Conservation (phyloP, 257 asterid genomes). For the Ocimum tenuiflorum region DNA sequence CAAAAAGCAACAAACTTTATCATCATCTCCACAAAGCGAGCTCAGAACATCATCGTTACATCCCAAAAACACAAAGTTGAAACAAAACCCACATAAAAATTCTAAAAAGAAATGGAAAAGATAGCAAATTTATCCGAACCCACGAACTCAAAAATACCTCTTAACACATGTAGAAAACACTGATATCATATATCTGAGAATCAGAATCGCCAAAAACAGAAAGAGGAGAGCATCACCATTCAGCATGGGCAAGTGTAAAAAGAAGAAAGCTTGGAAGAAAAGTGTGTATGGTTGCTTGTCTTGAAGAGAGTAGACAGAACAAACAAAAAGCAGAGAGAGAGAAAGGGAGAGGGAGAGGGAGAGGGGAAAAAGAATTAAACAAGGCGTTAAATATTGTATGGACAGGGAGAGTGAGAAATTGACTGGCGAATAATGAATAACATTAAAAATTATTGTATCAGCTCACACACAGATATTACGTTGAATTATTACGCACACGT, state of each 20-base stretch:
- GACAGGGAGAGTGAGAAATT: slow-evolving; percentile 10
- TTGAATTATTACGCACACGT: neutral
- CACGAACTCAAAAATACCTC: neutral
- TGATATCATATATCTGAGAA: neutral
- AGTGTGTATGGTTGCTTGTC: slow-evolving; percentile 20
- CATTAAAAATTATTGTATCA: neutral
- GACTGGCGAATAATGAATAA: slow-evolving; percentile 9
- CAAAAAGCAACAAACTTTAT: slow-evolving; percentile 20
- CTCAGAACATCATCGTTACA: slow-evolving; percentile 5
- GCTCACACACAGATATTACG: neutral
- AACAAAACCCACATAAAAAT: neutral
- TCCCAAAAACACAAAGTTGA: neutral
- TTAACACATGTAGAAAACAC: neutral
- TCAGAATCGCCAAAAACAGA: neutral
- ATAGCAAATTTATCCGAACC: neutral
- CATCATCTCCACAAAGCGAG: slow-evolving; percentile 22
- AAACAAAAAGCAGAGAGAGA: neutral
- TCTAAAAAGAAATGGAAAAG: neutral
- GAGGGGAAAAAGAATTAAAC: neutral
- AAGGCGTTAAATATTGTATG: slow-evolving; percentile 20
- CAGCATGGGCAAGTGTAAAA: slow-evolving; percentile 15
- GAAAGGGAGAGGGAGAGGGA: neutral
- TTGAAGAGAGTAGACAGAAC: slow-evolving; percentile 17
- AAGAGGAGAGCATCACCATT: slow-evolving; percentile 15
- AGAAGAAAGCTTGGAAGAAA: neutral